phyloP scores from a whole-genome alignment of 768 basidiomycete genomes.

The Pleurotus platypus region DNA sequence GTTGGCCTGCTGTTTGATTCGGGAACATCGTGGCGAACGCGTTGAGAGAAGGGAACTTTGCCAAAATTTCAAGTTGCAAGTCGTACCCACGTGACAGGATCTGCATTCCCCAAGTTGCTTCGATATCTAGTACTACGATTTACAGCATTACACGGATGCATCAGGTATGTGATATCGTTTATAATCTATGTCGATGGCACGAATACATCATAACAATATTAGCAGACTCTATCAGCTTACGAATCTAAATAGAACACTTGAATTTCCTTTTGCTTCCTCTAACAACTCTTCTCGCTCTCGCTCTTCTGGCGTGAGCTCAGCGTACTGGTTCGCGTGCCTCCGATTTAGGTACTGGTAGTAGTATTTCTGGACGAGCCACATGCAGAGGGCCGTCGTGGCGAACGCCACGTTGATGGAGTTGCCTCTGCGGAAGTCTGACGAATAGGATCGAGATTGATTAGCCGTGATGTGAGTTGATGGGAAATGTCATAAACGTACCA shows the following conservation, averaged over 20 bases:
- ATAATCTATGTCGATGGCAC: no score
- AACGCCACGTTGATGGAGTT: slow-evolving; percentile 16
- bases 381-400: slow-evolving; percentile 8
- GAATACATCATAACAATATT: no score
- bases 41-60: no score
- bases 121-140: no score
- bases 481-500: not conserved
- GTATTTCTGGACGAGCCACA: slow-evolving; percentile 16
- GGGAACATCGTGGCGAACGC: no score
- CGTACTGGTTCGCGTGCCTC: slow-evolving; percentile 1
- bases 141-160: no score
- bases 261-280: not conserved
- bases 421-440: slow-evolving; percentile 13
- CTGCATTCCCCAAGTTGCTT: no score
- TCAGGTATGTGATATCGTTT: no score
- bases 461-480: not conserved
- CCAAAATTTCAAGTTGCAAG: no score
- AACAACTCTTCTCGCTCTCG: not conserved
- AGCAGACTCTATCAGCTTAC: not conserved
- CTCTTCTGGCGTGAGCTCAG: slow-evolving; percentile 1
- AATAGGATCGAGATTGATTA: not conserved
- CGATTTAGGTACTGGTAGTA: slow-evolving; percentile 13
- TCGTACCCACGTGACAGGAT: no score
- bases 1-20: no score
- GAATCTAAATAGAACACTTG: slow-evolving; percentile 5